Base-by-base conservation (phyloP, 1,284 basidiomycete genomes). In the Uromyces viciae-fabae region DNA sequence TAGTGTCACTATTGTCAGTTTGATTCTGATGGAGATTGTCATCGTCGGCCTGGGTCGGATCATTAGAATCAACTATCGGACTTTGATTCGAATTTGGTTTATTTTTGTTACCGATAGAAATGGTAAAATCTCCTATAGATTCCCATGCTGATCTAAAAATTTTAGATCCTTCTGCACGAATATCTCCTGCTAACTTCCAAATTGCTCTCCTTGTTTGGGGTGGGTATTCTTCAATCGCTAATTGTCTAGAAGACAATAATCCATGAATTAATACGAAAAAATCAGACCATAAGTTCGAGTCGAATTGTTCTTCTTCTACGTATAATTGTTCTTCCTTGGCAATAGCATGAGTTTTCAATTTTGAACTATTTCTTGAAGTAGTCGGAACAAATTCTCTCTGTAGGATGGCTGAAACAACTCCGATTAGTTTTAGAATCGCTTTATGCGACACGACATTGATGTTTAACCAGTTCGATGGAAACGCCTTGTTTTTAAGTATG, bases 181-280 rank as follows among this genome's bases (percentile, higher is more conserved):
- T 91, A 86, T 99, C 96, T 22, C 95, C 95, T 2, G 93, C 94
- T 19, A 98, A 89, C 62, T 94, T 91, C 96, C 96, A 98, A 19
- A 97, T 94, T 0, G 95, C 93, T 75, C 95, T 91, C 74, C 95
- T 91, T 89, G 94, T 93, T 92, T 98, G 93, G 0, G 94, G 92
- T 84, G 91, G 93, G 84, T 95, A 94, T 83, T 97, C 93, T 86
- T 99, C 96, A 69, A 98, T 94, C 17, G 94, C 91, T 25, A 98
- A 89, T 83, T 96, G 94, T 73, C 94, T 92, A 9, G 94, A 96
- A 2, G 93, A 93, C 28, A 97, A 88, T 58, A 98, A 88, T 82
- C 92, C 92, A 83, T 98, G 89, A 8, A 97, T 87, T 88, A 95
- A 92, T 75, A 90, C 89, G 83, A 98, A 91, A 60, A 91, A 91